Conservation (phyloP, 2,329 filamentous ascomycete genomes). For the Dothideomycetes sp. region DNA sequence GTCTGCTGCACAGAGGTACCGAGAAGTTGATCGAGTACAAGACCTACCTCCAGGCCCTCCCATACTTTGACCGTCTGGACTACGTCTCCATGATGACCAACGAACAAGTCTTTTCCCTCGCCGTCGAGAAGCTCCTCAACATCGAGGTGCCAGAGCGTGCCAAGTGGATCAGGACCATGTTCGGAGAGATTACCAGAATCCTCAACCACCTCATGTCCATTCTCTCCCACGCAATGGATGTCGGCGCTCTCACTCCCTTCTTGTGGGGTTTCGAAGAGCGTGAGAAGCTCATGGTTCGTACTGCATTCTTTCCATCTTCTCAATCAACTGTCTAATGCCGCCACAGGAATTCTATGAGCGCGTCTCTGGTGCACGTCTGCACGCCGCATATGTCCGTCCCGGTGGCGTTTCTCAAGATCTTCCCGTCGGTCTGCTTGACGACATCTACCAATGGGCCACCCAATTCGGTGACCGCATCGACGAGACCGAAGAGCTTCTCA, state of each 20-base stretch:
- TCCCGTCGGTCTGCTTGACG: slow-evolving; percentile 84
- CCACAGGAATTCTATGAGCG: slow-evolving; percentile 96
- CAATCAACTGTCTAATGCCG: slow-evolving; percentile 4
- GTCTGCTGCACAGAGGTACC: slow-evolving; percentile 88
- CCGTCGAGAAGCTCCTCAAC: slow-evolving; percentile 96
- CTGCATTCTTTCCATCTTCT: no score
- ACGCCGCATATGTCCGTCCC: slow-evolving; percentile 92
- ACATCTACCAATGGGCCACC: slow-evolving; percentile 99
- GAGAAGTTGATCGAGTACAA: slow-evolving; percentile 99
- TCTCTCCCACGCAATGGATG: slow-evolving; percentile 95
- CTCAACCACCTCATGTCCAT: slow-evolving; percentile 98
- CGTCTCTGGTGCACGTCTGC: slow-evolving; percentile 93
- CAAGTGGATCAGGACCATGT: slow-evolving; percentile 93
- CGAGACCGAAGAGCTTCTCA: slow-evolving; percentile 96
- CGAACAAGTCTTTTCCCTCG: slow-evolving; percentile 92
- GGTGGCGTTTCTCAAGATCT: slow-evolving; percentile 95
- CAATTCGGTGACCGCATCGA: slow-evolving; percentile 98
- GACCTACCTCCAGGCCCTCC: slow-evolving; percentile 94
- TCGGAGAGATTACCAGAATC: slow-evolving; percentile 86
- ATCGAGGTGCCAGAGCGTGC: slow-evolving; percentile 90
- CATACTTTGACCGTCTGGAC: slow-evolving; percentile 97
- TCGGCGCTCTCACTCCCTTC: slow-evolving; percentile 95
- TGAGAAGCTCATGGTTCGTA: slow-evolving; percentile 94
- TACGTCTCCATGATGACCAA: slow-evolving; percentile 99
- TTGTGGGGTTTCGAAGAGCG: slow-evolving; percentile 99